phyloP scores from a whole-genome alignment of 768 basidiomycete genomes.

The Erythrobasidium yunnanense region DNA sequence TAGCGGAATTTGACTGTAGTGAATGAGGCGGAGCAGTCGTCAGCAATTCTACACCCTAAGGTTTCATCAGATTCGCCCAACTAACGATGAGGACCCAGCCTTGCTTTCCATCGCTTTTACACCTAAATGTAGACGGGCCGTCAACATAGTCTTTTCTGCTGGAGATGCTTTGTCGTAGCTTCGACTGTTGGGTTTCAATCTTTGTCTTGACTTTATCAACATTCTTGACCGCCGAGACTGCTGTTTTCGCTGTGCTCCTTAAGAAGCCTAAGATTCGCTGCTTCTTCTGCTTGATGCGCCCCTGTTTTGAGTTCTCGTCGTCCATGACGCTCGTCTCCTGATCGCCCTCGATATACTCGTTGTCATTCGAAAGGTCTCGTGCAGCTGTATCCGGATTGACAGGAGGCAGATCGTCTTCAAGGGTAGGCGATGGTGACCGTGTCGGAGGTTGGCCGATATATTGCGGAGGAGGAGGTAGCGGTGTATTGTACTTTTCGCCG shows the following conservation, averaged over 20 bases:
- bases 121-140: conserved; percentile 40
- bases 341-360: conserved; percentile 8
- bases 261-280: conserved; percentile 34
- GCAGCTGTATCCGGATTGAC: conserved; percentile 15
- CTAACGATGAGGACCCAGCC: conserved; percentile 39
- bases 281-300: conserved; percentile 23
- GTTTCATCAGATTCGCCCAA: background rate
- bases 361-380: conserved; percentile 16
- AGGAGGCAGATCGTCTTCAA: conserved; percentile 26
- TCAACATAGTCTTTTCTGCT: conserved; percentile 30
- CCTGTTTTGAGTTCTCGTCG: conserved; percentile 9
- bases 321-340: background rate
- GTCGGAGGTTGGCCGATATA: conserved; percentile 31
- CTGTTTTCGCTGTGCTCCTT: conserved; percentile 39
- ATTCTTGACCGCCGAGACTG: conserved; percentile 39
- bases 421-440: conserved; percentile 21
- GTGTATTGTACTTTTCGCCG: conserved; percentile 43
- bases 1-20: conserved; percentile 37
- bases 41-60: background rate
- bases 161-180: conserved; percentile 41
- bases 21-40: background rate
- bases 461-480: conserved; percentile 43
- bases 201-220: conserved; percentile 41
- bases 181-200: conserved; percentile 39
- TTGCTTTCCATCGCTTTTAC: conserved; percentile 39